These are phyloP conservation scores for Fusarium albidum DNA, from an alignment of 2,329 filamentous ascomycete species.

Conservation along the genomic window DNA sequence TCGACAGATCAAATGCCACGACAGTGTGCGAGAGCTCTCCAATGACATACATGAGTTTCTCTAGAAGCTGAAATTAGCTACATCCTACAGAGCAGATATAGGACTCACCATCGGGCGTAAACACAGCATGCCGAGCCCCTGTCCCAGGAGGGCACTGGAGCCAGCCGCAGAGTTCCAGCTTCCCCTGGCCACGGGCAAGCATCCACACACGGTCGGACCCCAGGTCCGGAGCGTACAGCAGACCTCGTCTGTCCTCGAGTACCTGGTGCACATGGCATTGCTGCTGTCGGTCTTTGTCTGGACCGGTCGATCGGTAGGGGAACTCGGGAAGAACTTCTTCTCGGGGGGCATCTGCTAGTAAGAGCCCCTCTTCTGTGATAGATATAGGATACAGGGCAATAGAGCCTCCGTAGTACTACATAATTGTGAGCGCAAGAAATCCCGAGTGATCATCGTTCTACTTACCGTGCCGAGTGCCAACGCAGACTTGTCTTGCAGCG, in stretches of 20 bases:
- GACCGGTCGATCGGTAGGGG: slow-evolving; percentile 1
- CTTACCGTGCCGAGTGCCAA: not conserved
- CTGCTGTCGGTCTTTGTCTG: slow-evolving; percentile 2
- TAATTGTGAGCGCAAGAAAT: not conserved
- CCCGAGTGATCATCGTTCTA: not conserved
- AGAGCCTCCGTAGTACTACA: slow-evolving; percentile 2
- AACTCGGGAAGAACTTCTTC: not conserved
- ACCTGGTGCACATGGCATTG: slow-evolving; percentile 7
- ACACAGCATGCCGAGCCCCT: slow-evolving; percentile 7
- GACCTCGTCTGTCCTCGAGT: not conserved
- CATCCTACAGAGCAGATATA: not conserved
- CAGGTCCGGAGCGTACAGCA: slow-evolving; percentile 4
- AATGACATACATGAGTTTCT: slow-evolving; percentile 5
- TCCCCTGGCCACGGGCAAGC: not conserved
- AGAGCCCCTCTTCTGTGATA: not conserved
- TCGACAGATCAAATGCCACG: not conserved
- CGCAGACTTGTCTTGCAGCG: not conserved
- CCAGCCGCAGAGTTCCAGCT: slow-evolving; percentile 4
- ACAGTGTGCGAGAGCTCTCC: slow-evolving; percentile 5
- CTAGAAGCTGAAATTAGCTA: not conserved
- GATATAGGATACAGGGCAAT: slow-evolving; percentile 4
- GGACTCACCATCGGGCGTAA: slow-evolving; percentile 5
- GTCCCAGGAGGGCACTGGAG: slow-evolving; percentile 5
- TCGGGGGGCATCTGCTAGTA: not conserved
- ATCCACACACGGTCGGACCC: slow-evolving; percentile 9